Evolutionary conservation across 108 stramenopile species (phyloP).

Genomic region (Nitzschia putrida): DNA sequence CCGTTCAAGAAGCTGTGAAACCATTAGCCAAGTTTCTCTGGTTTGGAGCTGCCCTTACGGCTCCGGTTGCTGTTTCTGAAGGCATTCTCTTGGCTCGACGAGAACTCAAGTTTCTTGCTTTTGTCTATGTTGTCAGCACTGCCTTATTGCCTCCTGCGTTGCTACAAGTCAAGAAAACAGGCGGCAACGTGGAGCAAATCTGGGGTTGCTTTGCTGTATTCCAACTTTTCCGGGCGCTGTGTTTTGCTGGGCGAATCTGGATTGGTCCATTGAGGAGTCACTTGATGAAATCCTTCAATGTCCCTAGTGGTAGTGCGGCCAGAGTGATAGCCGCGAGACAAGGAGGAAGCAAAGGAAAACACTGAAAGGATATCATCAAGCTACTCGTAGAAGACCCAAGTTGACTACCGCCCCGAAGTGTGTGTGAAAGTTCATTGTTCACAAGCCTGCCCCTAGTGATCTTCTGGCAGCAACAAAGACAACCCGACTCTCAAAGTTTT

Average conservation of each 20-base stretch:
- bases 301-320: too few relatives aligned
- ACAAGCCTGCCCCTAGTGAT: too few relatives aligned
- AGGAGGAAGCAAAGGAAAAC: too few relatives aligned
- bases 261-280: slow-evolving; percentile 14
- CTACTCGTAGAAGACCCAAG: too few relatives aligned
- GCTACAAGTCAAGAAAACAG: slow-evolving; percentile 55
- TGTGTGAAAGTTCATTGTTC: too few relatives aligned
- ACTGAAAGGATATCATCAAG: too few relatives aligned
- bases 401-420: too few relatives aligned
- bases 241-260: slow-evolving; percentile 75
- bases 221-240: slow-evolving; percentile 78
- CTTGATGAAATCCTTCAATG: neutral
- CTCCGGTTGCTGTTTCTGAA: slow-evolving; percentile 86
- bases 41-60: slow-evolving; percentile 71
- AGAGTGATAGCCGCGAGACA: too few relatives aligned
- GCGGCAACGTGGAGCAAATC: slow-evolving; percentile 75
- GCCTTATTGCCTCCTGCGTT: slow-evolving; percentile 72
- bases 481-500: too few relatives aligned
- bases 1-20: slow-evolving; percentile 69
- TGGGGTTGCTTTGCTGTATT: slow-evolving; percentile 84
- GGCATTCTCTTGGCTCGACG: slow-evolving; percentile 77
- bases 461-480: too few relatives aligned
- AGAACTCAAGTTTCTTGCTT: slow-evolving; percentile 70
- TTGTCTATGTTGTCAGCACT: slow-evolving; percentile 76
- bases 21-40: slow-evolving; percentile 74